Base-by-base conservation (phyloP, 495 filamentous ascomycete genomes). In the Pyrenula aspistea region DNA sequence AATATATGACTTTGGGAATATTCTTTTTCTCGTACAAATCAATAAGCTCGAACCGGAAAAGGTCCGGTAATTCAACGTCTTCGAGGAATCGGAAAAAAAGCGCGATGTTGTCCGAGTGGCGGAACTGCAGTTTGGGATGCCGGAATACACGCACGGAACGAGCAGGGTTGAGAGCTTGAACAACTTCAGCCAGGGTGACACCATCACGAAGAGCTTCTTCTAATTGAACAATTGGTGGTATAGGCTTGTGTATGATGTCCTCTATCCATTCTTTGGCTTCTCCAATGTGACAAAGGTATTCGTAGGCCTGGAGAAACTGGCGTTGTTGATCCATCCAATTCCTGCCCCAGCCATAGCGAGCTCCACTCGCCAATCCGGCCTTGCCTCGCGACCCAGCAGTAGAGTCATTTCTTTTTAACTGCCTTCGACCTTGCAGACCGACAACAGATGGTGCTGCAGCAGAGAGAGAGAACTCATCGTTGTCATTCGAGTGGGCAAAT, bases 11-110 rank as follows among this genome's bases (percentile, higher is more conserved):
- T 70, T 96, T 99, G 0, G 94, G 94, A 3, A 97, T 91, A 63
- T 99, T 99, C 70, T 99, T 99, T 75, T 97, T 99, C 68, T 99
- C 95, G 74, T 99, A 99, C 31, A 99, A 72, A 66, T 99, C 94
- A 42, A 96, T 96, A 10, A 96, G 79, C 69, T 99, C 94, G 70
- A 99, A 99, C 59, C 91, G 83, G 68, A 99, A 99, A n/a, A 99
- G 80, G 57, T 99, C 94, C 1, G 94, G 94, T 10, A 99, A 72
- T 62, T 96, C 87, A n/a, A 96, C 80, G 59, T 96, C 88, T 62
- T 90, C 88, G 0, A 99, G 78, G 60, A 92, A 96, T 51, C 84
- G 81, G 71, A 97, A 97, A 69, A 99, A 97, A 15, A 87, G 71
- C 24, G 90, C 91, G 54, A 96, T 94, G 62, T 99, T 99, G 71